Evolutionary conservation across 495 filamentous ascomycete species (phyloP), one percentile per base, ranked within the genome.

Genomic region (Talaromyces trachyspermus): DNA sequence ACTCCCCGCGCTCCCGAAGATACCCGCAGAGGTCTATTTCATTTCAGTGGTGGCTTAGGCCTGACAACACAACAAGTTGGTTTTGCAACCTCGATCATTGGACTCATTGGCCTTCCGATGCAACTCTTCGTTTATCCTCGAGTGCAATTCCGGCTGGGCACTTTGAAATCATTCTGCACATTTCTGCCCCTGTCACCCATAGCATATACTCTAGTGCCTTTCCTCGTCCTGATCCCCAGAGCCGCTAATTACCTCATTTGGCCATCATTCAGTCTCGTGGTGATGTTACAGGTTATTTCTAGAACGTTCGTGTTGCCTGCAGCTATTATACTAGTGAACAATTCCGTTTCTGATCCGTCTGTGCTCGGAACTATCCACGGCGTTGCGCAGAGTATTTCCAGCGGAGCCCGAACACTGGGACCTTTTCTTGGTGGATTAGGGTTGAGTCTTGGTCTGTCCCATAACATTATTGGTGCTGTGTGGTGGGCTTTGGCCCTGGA

Each of bases 31-130:
- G 66, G 71, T 1, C 67, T 79, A 19, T 73, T 88, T 57, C 70
- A 72, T 49, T 91, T 89, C 61, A 75, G 76, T 14, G 86, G 86
- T 44, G 86, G 86, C 0, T 71, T 91, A 4, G 85, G 81, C 5
- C 65, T 89, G 4, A 68, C 76, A n/a, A 79, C 86, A 1, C 66
- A 77, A 0, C 76, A 73, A 1, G 83, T 90, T 47, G 86, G 86
- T 15, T 53, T 83, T 32, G 83, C 82, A 33, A 79, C 87, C 2
- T 79, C 81, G 0, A 67, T 79, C n/a, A 80, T 86, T 26, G 86
- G 85, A 4, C 55, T 83, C 50, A 75, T 83, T 32, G 84, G 84
- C 6, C 80, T 90, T 18, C 64, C 79, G 11, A 57, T 88, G 1
- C 85, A 89, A 56, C 72, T 87, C 3, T 75, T 85, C 45, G 54